A percentile compares a stretch with the other conserved stretches of the same genome.
These are phyloP conservation scores for Triticum urartu DNA, from an alignment of 176 grass and related monocot species.

Conservation along the genomic window DNA sequence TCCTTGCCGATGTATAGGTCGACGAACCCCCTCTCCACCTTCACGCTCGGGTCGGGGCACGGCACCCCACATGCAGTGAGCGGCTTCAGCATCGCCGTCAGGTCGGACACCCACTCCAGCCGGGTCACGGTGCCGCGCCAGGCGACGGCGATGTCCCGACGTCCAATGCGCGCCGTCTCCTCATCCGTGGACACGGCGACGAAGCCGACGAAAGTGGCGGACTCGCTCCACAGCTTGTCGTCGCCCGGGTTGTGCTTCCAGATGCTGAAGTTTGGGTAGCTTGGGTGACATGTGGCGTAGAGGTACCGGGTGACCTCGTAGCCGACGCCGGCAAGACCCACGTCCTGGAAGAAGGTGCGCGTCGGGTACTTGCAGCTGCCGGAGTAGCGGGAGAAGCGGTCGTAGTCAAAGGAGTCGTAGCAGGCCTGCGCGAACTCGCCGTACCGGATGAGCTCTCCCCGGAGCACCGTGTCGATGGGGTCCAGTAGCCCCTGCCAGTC, in stretches of 20 bases:
- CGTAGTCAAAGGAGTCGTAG: conserved; percentile 72
- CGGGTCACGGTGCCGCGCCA: conserved; percentile 74
- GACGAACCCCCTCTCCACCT: conserved; percentile 54
- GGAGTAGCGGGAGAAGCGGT: conserved; percentile 55
- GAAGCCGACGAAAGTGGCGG: conserved; percentile 71
- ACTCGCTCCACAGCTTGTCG: conserved; percentile 49
- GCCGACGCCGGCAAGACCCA: conserved; percentile 30
- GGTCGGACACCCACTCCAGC: conserved; percentile 68
- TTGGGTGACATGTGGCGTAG: conserved; percentile 42
- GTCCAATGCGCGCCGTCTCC: conserved; percentile 42
- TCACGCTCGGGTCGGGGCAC: conserved; percentile 45
- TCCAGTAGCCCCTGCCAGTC: conserved; percentile 53
- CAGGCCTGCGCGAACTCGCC: conserved; percentile 68
- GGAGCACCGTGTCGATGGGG: conserved; percentile 52
- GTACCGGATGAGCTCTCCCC: conserved; percentile 63
- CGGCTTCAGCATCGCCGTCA: conserved; percentile 25
- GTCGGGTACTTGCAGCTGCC: conserved; percentile 50
- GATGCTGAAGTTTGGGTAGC: background rate
- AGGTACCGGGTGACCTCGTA: conserved; percentile 56
- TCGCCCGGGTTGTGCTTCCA: background rate
- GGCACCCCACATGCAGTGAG: conserved; percentile 23
- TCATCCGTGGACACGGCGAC: conserved; percentile 44
- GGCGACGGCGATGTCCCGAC: conserved; percentile 58
- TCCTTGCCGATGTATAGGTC: conserved; percentile 67
- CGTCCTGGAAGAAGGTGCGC: conserved; percentile 31